Evolutionary conservation across 352 stramenopile species (phyloP), one percentile per base, ranked within the genome.

Genomic region (Peronospora farinosa): DNA sequence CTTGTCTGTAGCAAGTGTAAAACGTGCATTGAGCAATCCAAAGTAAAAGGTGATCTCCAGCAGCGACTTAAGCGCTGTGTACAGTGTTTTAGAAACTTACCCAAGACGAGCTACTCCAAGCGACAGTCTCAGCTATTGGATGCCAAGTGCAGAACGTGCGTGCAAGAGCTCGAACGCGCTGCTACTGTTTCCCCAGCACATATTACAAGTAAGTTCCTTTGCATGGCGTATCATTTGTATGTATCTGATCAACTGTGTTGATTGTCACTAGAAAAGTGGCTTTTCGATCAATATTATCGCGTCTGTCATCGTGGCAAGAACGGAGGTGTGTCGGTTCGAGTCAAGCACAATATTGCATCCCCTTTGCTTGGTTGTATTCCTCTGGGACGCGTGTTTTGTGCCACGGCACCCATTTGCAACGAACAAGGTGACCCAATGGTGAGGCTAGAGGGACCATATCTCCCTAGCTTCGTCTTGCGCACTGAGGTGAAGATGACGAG

Each of bases 401-500:
- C 61, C 2, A 86, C 78, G 1, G 54, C 69, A 6, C 53, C 74
- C 1, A 68, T 88, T 38, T 82, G 63, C 65, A 89, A 87, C 28
- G 78, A 89, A 31, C 76, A 88, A 36, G 78, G 78, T 12, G 78
- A 89, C 15, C 57, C 69, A 13, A 89, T 89, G 76, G 74, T 88
- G 40, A 72, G 81, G 32, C 55, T 89, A 51, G 69, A 77, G 46
- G 65, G 63, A 9, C 69, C 53, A 9, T 23, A 51, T n/a, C 37
- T 86, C 0, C 42, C 64, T 0, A 62, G 25, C n/a, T 60, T 74
- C 16, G 57, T 79, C 16, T 47, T 66, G 2, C 51, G 57, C 21
- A 52, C 57, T 4, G 42, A 58, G 17, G 30, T 50, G 10, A 63
- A 62, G 31, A 31, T 36, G 7, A 17, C 45, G n/a, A 45, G 27